Conservation (phyloP, 2,329 filamentous ascomycete genomes). For the Paecilomyces dactylethromorphus region DNA sequence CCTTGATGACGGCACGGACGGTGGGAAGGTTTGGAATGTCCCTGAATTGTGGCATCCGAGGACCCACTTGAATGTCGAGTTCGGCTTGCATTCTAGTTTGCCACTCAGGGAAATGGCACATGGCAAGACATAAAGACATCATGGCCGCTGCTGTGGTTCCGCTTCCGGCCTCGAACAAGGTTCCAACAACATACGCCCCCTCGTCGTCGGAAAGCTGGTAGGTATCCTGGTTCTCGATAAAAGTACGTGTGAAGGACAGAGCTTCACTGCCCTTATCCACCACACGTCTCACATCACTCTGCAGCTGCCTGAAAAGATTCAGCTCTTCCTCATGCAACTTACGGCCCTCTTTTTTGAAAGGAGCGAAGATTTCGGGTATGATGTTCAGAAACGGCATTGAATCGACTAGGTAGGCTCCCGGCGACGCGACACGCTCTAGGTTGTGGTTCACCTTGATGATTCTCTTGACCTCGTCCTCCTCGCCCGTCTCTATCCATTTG, state of each 20-base stretch:
- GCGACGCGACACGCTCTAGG: constrained; percentile 31
- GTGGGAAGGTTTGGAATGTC: constrained; percentile 33
- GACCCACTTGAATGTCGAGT: constrained; percentile 18
- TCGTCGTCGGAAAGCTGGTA: constrained; percentile 19
- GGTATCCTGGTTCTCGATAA: constrained; percentile 14
- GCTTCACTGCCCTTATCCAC: constrained; percentile 12
- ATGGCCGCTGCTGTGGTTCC: constrained; percentile 24
- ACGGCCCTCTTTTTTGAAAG: constrained; percentile 23
- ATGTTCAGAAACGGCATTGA: constrained; percentile 21
- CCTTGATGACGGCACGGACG: constrained; percentile 35
- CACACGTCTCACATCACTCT: constrained; percentile 23
- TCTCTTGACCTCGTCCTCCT: constrained; percentile 22
- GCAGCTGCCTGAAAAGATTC: constrained; percentile 18
- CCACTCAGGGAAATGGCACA: constrained; percentile 17
- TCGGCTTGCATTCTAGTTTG: constrained; percentile 22
- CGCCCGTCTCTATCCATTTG: constrained; percentile 23
- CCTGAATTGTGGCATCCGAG: constrained; percentile 26
- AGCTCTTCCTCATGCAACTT: constrained; percentile 19
- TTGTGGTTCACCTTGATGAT: constrained; percentile 27
- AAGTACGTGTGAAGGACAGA: constrained; percentile 16
- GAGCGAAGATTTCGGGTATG: constrained; percentile 19
- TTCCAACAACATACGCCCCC: constrained; percentile 24
- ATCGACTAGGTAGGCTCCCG: constrained; percentile 32
- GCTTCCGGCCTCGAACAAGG: constrained; percentile 23
- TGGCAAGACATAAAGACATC: constrained; percentile 22